phyloP scores from a whole-genome alignment of 768 basidiomycete species.

The Auriscalpium microsporum region DNA sequence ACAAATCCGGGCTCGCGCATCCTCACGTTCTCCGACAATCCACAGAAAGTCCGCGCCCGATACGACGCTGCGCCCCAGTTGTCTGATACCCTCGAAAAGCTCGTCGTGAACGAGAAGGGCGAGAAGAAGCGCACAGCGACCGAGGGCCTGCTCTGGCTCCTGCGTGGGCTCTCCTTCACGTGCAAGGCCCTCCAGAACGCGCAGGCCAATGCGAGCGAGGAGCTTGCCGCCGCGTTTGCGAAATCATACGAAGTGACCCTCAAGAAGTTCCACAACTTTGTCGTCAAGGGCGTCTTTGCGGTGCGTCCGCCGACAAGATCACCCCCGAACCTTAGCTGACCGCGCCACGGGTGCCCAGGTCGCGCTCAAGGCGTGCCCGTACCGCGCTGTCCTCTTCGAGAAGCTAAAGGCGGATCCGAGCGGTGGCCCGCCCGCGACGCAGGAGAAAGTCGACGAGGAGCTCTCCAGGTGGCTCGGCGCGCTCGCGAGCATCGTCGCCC shows the following conservation, averaged over 20 bases:
- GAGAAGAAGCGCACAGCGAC: constrained; percentile 88
- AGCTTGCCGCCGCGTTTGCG: constrained; percentile 68
- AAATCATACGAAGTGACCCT: constrained; percentile 76
- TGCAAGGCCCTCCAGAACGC: constrained; percentile 66
- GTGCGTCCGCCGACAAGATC: constrained; percentile 27
- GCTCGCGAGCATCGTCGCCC: constrained; percentile 38
- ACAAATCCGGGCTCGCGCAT: background rate
- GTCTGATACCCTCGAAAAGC: constrained; percentile 73
- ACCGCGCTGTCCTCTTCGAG: constrained; percentile 47
- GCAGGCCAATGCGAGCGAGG: constrained; percentile 51
- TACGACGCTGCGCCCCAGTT: constrained; percentile 56
- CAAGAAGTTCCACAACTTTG: constrained; percentile 79
- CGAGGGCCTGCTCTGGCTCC: constrained; percentile 89
- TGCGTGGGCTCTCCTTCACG: constrained; percentile 88
- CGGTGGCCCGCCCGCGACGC: constrained; percentile 28
- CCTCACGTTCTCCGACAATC: background rate
- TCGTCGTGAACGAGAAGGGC: constrained; percentile 75
- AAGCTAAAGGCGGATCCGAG: constrained; percentile 39
- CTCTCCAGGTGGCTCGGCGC: constrained; percentile 47
- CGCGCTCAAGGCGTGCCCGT: constrained; percentile 63
- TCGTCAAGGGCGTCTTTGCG: constrained; percentile 45
- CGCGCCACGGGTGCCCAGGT: constrained; percentile 27
- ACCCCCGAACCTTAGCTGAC: background rate
- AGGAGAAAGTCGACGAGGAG: constrained; percentile 37
- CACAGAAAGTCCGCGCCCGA: constrained; percentile 83